These are phyloP conservation scores for Phalaenopsis aphrodite DNA, from an alignment of 106 monocot species.

Conservation along the genomic window DNA sequence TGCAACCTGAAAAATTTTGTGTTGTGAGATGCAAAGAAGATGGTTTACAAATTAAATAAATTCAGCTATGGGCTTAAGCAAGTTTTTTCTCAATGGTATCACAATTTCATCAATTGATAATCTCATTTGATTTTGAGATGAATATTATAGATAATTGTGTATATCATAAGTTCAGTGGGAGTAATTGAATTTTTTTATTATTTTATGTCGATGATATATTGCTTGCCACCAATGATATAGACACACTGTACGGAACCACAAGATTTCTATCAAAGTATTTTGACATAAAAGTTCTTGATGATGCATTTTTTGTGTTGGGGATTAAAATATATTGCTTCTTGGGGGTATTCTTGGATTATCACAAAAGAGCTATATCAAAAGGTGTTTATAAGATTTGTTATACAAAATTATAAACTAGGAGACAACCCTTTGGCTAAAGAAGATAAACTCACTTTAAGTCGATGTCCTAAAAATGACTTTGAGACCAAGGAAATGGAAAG, in stretches of 20 bases:
- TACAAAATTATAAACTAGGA: slow-evolving; percentile 6
- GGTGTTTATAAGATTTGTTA: slow-evolving; percentile 4
- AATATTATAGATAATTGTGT: background rate
- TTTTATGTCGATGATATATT: too few species aligned
- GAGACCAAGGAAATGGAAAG: too few species aligned
- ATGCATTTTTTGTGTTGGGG: too few species aligned
- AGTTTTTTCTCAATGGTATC: background rate
- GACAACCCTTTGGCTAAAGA: background rate
- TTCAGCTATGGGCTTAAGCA: background rate
- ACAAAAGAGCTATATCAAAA: background rate
- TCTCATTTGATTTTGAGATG: background rate
- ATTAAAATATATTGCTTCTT: too few species aligned
- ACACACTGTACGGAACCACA: background rate
- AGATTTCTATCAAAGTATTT: background rate
- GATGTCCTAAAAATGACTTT: background rate
- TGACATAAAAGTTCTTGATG: background rate
- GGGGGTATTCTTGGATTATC: too few species aligned
- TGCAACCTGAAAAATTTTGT: too few species aligned
- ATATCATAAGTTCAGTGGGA: background rate
- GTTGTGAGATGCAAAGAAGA: too few species aligned
- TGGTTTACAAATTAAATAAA: background rate
- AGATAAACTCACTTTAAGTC: slow-evolving; percentile 9
- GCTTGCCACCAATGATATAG: background rate
- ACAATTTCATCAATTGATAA: background rate
- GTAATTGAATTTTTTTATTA: background rate